These are phyloP conservation scores for Houttuynia cordata DNA, from an alignment of 164 flowering plant species.

Conservation along the genomic window DNA sequence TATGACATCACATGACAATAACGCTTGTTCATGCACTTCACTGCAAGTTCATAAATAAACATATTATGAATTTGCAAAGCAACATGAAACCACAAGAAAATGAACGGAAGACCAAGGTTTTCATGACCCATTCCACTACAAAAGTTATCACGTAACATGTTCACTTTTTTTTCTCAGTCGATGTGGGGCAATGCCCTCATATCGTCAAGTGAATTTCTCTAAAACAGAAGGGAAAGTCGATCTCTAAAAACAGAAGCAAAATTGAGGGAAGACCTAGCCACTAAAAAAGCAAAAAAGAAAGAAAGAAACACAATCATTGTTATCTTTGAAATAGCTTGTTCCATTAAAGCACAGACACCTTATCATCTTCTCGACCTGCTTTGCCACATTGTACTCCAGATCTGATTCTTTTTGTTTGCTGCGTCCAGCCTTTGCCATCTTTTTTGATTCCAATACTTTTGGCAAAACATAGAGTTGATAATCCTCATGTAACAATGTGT, in stretches of 20 bases:
- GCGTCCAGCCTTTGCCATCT: constrained; percentile 96
- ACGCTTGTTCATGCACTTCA: constrained; percentile 94
- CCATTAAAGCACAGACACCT: constrained; percentile 31
- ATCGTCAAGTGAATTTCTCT: too few species aligned
- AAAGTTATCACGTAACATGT: too few species aligned
- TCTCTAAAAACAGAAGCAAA: too few species aligned
- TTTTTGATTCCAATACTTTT: constrained; percentile 84
- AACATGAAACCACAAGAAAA: too few species aligned
- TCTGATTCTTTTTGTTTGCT: constrained; percentile 96
- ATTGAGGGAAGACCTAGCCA: too few species aligned
- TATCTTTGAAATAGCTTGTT: background rate
- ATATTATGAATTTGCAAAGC: too few species aligned
- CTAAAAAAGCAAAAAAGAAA: too few species aligned
- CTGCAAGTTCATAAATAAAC: constrained; percentile 27
- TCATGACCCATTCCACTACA: too few species aligned
- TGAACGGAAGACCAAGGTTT: too few species aligned
- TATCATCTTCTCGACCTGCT: constrained; percentile 98
- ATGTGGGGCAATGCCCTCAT: too few species aligned
- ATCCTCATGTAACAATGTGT: constrained; percentile 76
- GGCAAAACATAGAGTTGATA: constrained; percentile 92
- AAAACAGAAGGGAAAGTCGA: too few species aligned
- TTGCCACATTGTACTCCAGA: constrained; percentile 93
- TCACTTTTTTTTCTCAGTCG: too few species aligned
- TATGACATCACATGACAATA: constrained; percentile 73
- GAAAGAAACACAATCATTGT: background rate